Percentiles rank a stretch among this genome's conserved stretches.
Evolutionary conservation across 257 asterid genomes (phyloP).

Genomic region (Solanum lycopersicoides): DNA sequence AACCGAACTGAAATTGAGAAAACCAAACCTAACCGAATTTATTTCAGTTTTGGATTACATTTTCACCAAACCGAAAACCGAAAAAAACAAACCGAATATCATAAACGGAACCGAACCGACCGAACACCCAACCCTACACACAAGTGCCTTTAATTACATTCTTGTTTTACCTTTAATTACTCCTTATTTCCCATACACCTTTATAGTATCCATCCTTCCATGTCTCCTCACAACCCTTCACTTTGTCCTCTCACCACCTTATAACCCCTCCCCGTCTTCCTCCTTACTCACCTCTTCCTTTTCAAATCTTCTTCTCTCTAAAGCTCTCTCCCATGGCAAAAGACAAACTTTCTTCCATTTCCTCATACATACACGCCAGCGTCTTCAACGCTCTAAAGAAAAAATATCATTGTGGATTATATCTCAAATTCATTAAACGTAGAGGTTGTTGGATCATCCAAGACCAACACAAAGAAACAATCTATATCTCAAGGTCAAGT

Average conservation of each 20-base stretch:
- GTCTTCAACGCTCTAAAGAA: background rate
- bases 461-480: background rate
- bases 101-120: too few relatives aligned
- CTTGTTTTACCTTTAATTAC: background rate
- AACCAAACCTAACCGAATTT: too few relatives aligned
- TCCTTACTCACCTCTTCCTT: background rate
- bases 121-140: too few relatives aligned
- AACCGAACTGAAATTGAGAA: too few relatives aligned
- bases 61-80: too few relatives aligned
- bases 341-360: background rate
- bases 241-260: background rate
- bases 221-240: background rate
- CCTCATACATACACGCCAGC: background rate
- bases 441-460: background rate
- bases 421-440: background rate
- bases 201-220: background rate
- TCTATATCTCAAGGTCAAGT: background rate
- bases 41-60: too few relatives aligned
- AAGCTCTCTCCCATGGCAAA: background rate
- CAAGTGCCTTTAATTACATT: background rate
- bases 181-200: background rate
- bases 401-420: background rate
- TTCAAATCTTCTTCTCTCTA: background rate
- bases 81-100: too few relatives aligned
- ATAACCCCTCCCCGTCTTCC: background rate